Conservation (phyloP, 306 rosid species). For the Casuarina glauca region DNA sequence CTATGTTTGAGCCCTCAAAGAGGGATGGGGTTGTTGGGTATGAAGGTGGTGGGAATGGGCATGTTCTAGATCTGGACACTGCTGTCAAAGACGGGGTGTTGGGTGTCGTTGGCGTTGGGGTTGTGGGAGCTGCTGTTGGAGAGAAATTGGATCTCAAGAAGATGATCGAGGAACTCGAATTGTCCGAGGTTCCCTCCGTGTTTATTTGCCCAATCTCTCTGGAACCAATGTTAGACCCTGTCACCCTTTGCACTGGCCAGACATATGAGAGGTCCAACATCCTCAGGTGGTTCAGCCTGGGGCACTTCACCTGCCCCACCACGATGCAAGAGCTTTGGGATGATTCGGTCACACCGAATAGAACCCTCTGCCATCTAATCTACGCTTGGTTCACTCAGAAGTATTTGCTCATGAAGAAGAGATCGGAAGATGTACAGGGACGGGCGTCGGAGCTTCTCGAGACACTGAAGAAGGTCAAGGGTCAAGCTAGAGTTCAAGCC, state of each 20-base stretch:
- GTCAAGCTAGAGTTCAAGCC: slow-evolving; percentile 72
- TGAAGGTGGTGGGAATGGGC: slow-evolving; percentile 68
- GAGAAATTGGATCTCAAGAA: slow-evolving; percentile 74
- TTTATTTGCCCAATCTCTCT: slow-evolving; percentile 84
- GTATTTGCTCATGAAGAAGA: slow-evolving; percentile 67
- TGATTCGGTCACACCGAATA: slow-evolving; percentile 70
- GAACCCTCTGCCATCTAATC: slow-evolving; percentile 58
- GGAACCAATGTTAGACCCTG: slow-evolving; percentile 87
- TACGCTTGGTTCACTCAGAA: slow-evolving; percentile 72
- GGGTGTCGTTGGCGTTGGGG: slow-evolving; percentile 56
- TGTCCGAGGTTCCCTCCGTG: slow-evolving; percentile 66
- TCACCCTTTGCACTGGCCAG: slow-evolving; percentile 81
- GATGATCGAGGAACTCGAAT: slow-evolving; percentile 73
- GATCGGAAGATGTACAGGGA: slow-evolving; percentile 77
- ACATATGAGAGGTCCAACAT: slow-evolving; percentile 78
- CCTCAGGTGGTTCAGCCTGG: slow-evolving; percentile 72
- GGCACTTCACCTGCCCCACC: slow-evolving; percentile 74
- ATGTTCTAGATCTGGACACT: slow-evolving; percentile 77
- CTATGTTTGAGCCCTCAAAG: slow-evolving; percentile 65
- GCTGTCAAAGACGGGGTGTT: slow-evolving; percentile 74
- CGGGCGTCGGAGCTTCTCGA: slow-evolving; percentile 67
- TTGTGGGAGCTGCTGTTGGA: slow-evolving; percentile 37
- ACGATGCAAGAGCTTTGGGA: slow-evolving; percentile 93
- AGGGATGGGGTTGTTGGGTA: slow-evolving; percentile 51
- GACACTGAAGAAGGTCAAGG: slow-evolving; percentile 67